phyloP scores from a whole-genome alignment of 345 rosid genomes.

The Camelina neglecta region DNA sequence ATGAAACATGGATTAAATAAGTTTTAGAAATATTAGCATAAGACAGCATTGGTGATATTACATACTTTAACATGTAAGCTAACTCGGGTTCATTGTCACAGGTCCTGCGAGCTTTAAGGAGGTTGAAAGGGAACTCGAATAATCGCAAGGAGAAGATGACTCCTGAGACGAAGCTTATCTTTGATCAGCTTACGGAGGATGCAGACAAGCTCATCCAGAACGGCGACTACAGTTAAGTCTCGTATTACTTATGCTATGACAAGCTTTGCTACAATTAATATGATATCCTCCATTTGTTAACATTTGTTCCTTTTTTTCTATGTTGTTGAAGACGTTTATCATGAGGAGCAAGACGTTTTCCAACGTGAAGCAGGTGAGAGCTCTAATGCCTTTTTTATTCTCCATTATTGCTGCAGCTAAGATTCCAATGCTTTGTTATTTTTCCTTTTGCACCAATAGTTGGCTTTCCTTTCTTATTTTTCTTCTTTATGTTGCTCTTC shows the following conservation, averaged over 20 bases:
- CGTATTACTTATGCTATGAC: slow-evolving; percentile 16
- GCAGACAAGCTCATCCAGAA: slow-evolving; percentile 78
- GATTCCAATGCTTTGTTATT: background rate
- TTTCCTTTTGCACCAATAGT: slow-evolving; percentile 5
- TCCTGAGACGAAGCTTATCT: slow-evolving; percentile 70
- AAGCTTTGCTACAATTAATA: slow-evolving; percentile 2
- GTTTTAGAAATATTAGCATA: slow-evolving; percentile 6
- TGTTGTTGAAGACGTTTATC: slow-evolving; percentile 75
- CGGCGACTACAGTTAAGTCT: slow-evolving; percentile 89
- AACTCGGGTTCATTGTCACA: slow-evolving; percentile 40
- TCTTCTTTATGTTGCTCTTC: slow-evolving; percentile 28
- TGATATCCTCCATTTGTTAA: slow-evolving; percentile 30
- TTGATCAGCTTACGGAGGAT: slow-evolving; percentile 98
- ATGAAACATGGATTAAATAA: background rate
- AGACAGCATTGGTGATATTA: slow-evolving; percentile 13
- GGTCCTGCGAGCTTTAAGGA: slow-evolving; percentile 88
- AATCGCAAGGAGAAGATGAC: slow-evolving; percentile 89
- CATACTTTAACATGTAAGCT: slow-evolving; percentile 16
- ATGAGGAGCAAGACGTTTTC: slow-evolving; percentile 80
- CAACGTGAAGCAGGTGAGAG: slow-evolving; percentile 86
- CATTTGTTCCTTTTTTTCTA: slow-evolving; percentile 5
- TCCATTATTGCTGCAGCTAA: slow-evolving; percentile 1
- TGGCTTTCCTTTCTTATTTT: slow-evolving; percentile 11
- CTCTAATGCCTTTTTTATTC: slow-evolving; percentile 2
- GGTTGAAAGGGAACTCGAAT: slow-evolving; percentile 83